These are phyloP conservation scores for Platismatia glauca DNA, from an alignment of 495 filamentous ascomycete species.

Conservation along the genomic window DNA sequence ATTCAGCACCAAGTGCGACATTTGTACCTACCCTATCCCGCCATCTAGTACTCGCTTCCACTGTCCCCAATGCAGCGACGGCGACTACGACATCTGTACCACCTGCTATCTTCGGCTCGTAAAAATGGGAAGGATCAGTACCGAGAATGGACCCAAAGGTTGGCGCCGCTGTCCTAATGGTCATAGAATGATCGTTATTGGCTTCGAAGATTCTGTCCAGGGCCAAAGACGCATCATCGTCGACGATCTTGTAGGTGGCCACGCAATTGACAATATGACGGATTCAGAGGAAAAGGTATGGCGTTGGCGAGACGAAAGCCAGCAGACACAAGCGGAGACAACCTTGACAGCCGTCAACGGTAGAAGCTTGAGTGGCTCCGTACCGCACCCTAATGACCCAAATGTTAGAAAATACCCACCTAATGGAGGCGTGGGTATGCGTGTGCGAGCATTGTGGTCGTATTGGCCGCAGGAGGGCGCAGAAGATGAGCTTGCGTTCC, in stretches of 20 bases:
- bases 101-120: constrained; percentile 64
- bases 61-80: constrained; percentile 56
- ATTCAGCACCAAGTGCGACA: constrained; percentile 62
- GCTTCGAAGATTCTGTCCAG: constrained; percentile 50
- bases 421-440: constrained; percentile 56
- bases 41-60: constrained; percentile 62
- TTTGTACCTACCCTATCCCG: constrained; percentile 63
- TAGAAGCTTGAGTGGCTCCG: constrained; percentile 6
- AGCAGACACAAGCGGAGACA: constrained; percentile 19
- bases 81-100: constrained; percentile 77
- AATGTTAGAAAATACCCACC: constrained; percentile 48
- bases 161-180: constrained; percentile 72
- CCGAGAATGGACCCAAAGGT: constrained; percentile 65
- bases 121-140: constrained; percentile 48
- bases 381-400: neutral
- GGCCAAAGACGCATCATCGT: constrained; percentile 51
- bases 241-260: constrained; percentile 65
- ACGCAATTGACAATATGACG: constrained; percentile 46
- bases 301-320: constrained; percentile 44
- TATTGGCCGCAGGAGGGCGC: constrained; percentile 60
- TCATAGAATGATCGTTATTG: constrained; percentile 79
- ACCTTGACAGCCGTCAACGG: neutral
- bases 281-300: constrained; percentile 32
- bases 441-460: constrained; percentile 56
- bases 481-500: constrained; percentile 72